phyloP scores from a whole-genome alignment of 768 basidiomycete species.

The Sarcodon aspratus region DNA sequence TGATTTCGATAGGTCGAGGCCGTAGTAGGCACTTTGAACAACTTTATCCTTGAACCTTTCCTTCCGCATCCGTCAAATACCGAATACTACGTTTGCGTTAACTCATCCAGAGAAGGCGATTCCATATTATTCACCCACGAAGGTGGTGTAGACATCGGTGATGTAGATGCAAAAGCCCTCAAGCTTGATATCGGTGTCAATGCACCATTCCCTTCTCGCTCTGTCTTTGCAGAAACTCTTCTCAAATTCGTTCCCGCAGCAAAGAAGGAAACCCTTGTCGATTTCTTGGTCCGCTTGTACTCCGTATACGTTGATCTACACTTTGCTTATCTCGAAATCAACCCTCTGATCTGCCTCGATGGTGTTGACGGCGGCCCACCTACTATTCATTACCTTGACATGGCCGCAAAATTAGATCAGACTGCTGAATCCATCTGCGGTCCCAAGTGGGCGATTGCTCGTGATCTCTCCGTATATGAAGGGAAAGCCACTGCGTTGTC shows the following conservation, averaged over 20 bases:
- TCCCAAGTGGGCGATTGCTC: slow-evolving; percentile 97
- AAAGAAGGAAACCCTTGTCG: slow-evolving; percentile 86
- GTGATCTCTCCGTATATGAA: slow-evolving; percentile 75
- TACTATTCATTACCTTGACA: slow-evolving; percentile 91
- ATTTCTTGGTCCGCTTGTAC: slow-evolving; percentile 93
- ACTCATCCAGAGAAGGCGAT: slow-evolving; percentile 89
- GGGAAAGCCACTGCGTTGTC: slow-evolving; percentile 29
- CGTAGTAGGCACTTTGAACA: slow-evolving; percentile 89
- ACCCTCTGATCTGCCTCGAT: slow-evolving; percentile 93
- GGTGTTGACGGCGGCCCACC: slow-evolving; percentile 57
- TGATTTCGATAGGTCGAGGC: slow-evolving; percentile 62
- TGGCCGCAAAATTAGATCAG: slow-evolving; percentile 99
- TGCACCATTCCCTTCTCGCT: slow-evolving; percentile 72
- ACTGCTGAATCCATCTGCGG: slow-evolving; percentile 98
- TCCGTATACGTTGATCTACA: slow-evolving; percentile 97
- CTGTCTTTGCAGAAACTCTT: slow-evolving; percentile 62
- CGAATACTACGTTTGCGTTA: slow-evolving; percentile 98
- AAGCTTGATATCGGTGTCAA: slow-evolving; percentile 75
- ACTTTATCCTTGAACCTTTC: slow-evolving; percentile 99
- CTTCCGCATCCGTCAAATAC: slow-evolving; percentile 87
- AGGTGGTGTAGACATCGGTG: slow-evolving; percentile 97
- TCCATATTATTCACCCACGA: slow-evolving; percentile 98
- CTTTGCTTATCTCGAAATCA: slow-evolving; percentile 99
- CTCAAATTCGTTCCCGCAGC: slow-evolving; percentile 72
- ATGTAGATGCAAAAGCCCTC: slow-evolving; percentile 95